Base-by-base conservation (phyloP, 2,329 filamentous ascomycete genomes). In the Arthrobotrys entomopaga region DNA sequence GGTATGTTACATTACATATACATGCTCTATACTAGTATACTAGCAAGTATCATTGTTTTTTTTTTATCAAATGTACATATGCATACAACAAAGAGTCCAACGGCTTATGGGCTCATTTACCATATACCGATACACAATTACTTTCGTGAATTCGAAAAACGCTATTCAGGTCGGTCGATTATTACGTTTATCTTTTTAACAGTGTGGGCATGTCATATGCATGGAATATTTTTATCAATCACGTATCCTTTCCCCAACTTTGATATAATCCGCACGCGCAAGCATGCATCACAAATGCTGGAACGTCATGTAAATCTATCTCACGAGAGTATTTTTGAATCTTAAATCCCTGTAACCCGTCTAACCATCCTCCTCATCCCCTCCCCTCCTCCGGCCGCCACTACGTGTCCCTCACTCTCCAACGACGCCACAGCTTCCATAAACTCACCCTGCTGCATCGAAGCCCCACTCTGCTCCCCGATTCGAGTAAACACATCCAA, bases 301-400 rank as follows among this genome's bases (percentile, higher is more conserved):
- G 24, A 26, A 54, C 1, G 24, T 26, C 3, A 5, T 38, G 19
- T 16, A 38, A n/a, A n/a, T n/a, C n/a, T n/a, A 15, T 20, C 13
- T 10, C 7, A 24, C 53, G 7, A 22, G 11, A 22, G n/a, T n/a
- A n/a, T n/a, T 11, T 2, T 11, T 29, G 29, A 38, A 50, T 34
- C 43, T n/a, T 64, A 75, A 59, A 83, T 80, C 8, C 86, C 86
- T 19, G 84, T 91, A 50, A 96, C 87, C 78, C 93, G 88, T 79
- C 94, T 88, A 58, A 99, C 89, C 77, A 84, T 91, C 83, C 89
- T 91, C 82, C 94, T 88, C 16, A 90, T 86, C 2, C 95, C 95
- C 78, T 98, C 94, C 0, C 95, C 95, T 38, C 86, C 85, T 16
- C 98, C 85, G 82, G 91, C 91, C 67, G 97, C 85, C 34, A 87